Evolutionary conservation across 257 asterid genomes (phyloP).

Genomic region (Ehretia macrophylla): DNA sequence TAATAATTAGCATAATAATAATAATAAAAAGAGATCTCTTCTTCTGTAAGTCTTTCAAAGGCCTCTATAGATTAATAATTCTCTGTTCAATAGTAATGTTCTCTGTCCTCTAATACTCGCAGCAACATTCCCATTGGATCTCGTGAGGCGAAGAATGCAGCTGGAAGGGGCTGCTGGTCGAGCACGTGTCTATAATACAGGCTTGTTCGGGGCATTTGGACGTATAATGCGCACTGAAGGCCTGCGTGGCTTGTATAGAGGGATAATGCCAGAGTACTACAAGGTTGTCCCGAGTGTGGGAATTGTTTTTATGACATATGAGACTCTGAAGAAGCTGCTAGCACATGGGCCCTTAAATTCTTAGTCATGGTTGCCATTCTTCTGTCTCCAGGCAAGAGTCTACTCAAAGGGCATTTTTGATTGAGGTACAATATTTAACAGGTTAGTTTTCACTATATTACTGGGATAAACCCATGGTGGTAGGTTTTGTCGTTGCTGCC

Average conservation of each 20-base stretch:
- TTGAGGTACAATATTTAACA: constrained; percentile 20
- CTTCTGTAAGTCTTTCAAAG: no score
- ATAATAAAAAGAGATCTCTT: no score
- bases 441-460: constrained; percentile 15
- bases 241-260: constrained; percentile 78
- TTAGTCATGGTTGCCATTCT: constrained; percentile 1
- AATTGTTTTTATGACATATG: constrained; percentile 92
- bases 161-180: constrained; percentile 90
- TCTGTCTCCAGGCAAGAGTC: no score
- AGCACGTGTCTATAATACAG: constrained; percentile 76
- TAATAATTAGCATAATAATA: no score
- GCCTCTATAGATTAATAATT: no score
- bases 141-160: constrained; percentile 94
- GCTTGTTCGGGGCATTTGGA: constrained; percentile 64
- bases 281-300: constrained; percentile 95
- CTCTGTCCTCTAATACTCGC: constrained; percentile 12
- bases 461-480: constrained; percentile 20
- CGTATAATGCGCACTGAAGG: constrained; percentile 73
- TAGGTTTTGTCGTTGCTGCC: constrained; percentile 38
- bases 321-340: constrained; percentile 71
- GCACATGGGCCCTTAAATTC: constrained; percentile 50
- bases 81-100: no score
- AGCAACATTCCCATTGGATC: constrained; percentile 93
- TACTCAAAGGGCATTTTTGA: constrained; percentile 40
- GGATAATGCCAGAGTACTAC: constrained; percentile 91